Evolutionary conservation across 306 rosid species (phyloP).

Genomic region (Vachellia pachyceras): DNA sequence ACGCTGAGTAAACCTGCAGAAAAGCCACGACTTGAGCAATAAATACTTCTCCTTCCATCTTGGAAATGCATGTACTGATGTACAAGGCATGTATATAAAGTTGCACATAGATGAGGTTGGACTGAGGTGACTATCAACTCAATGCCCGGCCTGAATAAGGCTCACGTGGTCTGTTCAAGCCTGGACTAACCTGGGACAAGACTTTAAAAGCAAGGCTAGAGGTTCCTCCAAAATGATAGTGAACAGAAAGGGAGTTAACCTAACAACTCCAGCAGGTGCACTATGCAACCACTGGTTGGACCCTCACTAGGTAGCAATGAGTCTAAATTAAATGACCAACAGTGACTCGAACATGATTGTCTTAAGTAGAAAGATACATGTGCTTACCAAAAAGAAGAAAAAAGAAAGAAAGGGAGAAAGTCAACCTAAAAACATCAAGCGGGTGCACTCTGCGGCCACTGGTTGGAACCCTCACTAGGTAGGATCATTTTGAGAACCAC

Average conservation of each 20-base stretch:
- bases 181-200: neutral
- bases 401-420: neutral
- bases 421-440: neutral
- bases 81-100: too few relatives aligned
- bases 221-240: neutral
- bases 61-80: too few relatives aligned
- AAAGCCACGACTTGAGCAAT: constrained; percentile 36
- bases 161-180: neutral
- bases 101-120: neutral
- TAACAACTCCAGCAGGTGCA: neutral
- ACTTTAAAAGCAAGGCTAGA: neutral
- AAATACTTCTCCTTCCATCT: constrained; percentile 25
- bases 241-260: neutral
- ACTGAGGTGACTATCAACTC: neutral
- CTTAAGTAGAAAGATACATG: too few relatives aligned
- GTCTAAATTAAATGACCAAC: too few relatives aligned
- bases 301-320: neutral
- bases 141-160: neutral
- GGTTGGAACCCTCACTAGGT: neutral
- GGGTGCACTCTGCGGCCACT: neutral
- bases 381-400: too few relatives aligned
- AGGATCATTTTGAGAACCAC: neutral
- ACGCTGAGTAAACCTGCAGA: constrained; percentile 84
- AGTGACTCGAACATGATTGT: too few relatives aligned
- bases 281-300: neutral